Base-by-base conservation (phyloP, 1,284 basidiomycete species). In the Retiboletus flavoniger region DNA sequence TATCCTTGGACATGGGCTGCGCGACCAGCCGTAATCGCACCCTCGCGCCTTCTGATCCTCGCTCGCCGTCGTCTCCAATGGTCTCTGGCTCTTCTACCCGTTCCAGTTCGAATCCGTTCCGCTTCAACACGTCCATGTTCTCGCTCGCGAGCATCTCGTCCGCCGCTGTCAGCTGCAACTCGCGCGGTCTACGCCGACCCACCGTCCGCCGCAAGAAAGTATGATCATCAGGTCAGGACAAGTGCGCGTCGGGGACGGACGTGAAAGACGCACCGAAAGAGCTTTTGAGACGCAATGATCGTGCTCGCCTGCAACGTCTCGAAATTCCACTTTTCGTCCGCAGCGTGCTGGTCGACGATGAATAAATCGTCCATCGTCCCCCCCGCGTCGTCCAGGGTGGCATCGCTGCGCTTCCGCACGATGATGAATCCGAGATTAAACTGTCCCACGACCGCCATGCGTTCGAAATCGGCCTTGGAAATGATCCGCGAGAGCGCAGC, bases 281-380 rank as follows among this genome's bases (percentile, higher is more conserved):
- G 76, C 55, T 78, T 83, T 67, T 99, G 96, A 4, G 89, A 92
- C 60, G 91, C 83, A 53, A 99, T 95, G 54, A 80, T 82, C 3
- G 95, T 97, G 26, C 87, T 91, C 56, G 82, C 79, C 71, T 98
- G 96, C 55, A 99, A 73, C 3, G 83, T 90, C 77, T 99, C 96
- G 69, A 98, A 99, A 68, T 98, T 99, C 75, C 89, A 98, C 76
- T 99, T 99, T 73, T 99, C 97, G 71, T 99, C 96, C 16, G 88
- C 83, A 7, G 89, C 89, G 63, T 91, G 92, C 65, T 93, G 90
- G 65, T 95, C 95, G 21, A 98, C 82, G 61, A 99, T 95, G 72
- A 98, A 98, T 44, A 99, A 75, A 64, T 97, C 94, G 64, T 96
- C 93, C 69, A 84, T 76, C 19, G 47, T 53, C 5, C 51, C 59